Evolutionary conservation across 352 stramenopile species (phyloP).

Genomic region (Pseudoperonospora humuli): DNA sequence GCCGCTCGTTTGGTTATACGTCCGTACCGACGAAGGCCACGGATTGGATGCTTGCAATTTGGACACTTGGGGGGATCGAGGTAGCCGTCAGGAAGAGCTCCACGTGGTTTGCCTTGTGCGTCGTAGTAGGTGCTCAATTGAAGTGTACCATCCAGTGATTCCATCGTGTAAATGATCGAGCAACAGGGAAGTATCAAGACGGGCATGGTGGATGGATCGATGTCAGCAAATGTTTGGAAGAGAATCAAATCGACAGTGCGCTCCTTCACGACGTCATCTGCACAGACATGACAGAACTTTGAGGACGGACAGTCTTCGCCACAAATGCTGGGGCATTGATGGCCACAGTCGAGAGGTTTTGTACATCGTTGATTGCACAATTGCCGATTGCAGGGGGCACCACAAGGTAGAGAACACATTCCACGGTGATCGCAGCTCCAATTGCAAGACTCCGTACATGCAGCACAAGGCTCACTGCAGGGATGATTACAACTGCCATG

Average conservation of each 20-base stretch:
- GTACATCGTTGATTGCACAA: slow-evolving; percentile 46
- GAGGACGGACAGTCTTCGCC: slow-evolving; percentile 57
- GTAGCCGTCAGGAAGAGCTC: slow-evolving; percentile 17
- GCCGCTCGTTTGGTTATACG: slow-evolving; percentile 34
- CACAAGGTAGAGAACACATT: slow-evolving; percentile 47
- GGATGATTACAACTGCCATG: slow-evolving; percentile 54
- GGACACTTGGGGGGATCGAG: slow-evolving; percentile 33
- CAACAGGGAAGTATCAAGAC: slow-evolving; percentile 62
- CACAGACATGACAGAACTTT: slow-evolving; percentile 54
- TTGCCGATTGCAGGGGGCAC: slow-evolving; percentile 36
- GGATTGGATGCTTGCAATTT: slow-evolving; percentile 38
- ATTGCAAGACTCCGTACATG: slow-evolving; percentile 61
- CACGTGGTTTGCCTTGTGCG: slow-evolving; percentile 13
- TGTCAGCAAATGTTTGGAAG: slow-evolving; percentile 45
- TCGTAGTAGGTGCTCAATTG: slow-evolving; percentile 28
- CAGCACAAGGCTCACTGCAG: slow-evolving; percentile 42
- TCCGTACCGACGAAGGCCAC: slow-evolving; percentile 33
- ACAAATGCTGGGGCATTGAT: slow-evolving; percentile 70
- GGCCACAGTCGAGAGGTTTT: slow-evolving; percentile 45
- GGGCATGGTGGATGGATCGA: slow-evolving; percentile 57
- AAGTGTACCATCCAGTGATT: slow-evolving; percentile 66
- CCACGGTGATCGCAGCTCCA: slow-evolving; percentile 64
- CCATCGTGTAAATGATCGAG: slow-evolving; percentile 53
- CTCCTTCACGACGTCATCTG: slow-evolving; percentile 23
- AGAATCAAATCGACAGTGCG: slow-evolving; percentile 57